Conservation (phyloP, 2,329 filamentous ascomycete genomes). For the Dactylellina cionopaga region DNA sequence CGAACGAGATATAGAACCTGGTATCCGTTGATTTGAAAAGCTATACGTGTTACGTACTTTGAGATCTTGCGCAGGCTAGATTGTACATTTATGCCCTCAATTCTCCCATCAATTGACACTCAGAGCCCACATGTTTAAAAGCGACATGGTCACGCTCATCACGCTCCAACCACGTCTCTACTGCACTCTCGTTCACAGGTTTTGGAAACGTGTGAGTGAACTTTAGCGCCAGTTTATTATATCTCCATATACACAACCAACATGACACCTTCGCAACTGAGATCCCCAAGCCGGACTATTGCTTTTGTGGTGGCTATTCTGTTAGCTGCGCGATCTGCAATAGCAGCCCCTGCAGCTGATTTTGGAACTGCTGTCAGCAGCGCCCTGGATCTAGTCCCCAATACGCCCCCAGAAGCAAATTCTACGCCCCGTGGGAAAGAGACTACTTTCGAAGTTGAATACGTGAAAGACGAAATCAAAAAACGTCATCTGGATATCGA, state of each 20-base stretch:
- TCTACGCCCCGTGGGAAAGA: background rate
- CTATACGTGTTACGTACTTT: conserved; percentile 41
- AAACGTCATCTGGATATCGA: background rate
- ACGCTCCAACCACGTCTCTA: conserved; percentile 32
- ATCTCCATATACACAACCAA: background rate
- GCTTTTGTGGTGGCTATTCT: conserved; percentile 3
- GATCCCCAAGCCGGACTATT: background rate
- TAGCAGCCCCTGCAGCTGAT: conserved; percentile 27
- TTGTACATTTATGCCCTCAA: conserved; percentile 19
- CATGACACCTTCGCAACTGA: background rate
- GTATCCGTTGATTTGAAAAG: background rate
- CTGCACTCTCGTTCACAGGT: conserved; percentile 9
- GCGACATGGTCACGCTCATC: background rate
- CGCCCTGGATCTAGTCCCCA: conserved; percentile 26
- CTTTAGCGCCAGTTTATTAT: background rate
- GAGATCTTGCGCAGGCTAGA: conserved; percentile 27
- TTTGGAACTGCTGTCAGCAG: conserved; percentile 26
- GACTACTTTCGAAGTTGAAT: background rate
- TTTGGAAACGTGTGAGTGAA: conserved; percentile 18
- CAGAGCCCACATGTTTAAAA: conserved; percentile 8
- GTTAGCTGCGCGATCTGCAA: background rate
- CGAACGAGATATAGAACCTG: conserved; percentile 2
- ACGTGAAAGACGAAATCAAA: background rate
- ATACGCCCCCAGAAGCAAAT: background rate
- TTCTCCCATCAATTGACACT: background rate